Percentiles rank a stretch among this genome's conserved stretches.
These are phyloP conservation scores for Atalantia buxifolia DNA, from an alignment of 345 rosid genomes.

Conservation along the genomic window DNA sequence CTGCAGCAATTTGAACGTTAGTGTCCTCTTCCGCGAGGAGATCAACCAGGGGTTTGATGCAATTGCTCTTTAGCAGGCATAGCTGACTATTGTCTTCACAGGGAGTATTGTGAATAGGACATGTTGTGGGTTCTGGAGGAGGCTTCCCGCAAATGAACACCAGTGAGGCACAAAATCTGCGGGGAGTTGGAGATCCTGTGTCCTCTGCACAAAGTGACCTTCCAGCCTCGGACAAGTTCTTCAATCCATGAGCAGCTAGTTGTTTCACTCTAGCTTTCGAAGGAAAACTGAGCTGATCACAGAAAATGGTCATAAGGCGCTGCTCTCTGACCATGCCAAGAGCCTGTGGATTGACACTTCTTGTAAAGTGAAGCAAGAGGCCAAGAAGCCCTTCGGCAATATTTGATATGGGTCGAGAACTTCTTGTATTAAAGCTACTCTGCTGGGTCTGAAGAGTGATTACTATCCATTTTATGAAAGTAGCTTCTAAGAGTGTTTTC, in stretches of 20 bases:
- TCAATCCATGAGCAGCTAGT: constrained; percentile 38
- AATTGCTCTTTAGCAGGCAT: constrained; percentile 33
- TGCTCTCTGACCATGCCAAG: constrained; percentile 23
- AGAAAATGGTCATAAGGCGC: constrained; percentile 30
- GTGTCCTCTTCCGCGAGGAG: constrained; percentile 27
- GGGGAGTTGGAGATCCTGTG: constrained; percentile 23
- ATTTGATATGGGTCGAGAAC: constrained; percentile 22
- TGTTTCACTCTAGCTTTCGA: constrained; percentile 30
- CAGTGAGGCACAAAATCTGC: constrained; percentile 23
- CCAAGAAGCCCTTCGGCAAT: constrained; percentile 42
- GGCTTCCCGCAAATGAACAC: constrained; percentile 26
- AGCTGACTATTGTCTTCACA: constrained; percentile 29
- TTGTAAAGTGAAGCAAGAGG: constrained; percentile 36
- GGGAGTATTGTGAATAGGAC: constrained; percentile 31
- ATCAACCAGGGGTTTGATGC: constrained; percentile 36
- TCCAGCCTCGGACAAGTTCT: constrained; percentile 38
- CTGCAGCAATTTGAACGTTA: constrained; percentile 33
- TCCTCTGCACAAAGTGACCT: constrained; percentile 16
- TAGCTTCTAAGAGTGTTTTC: constrained; percentile 28
- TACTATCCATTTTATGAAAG: constrained; percentile 34
- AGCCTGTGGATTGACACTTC: constrained; percentile 19
- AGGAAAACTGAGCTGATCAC: constrained; percentile 25
- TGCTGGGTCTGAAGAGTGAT: constrained; percentile 19
- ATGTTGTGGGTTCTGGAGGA: constrained; percentile 22
- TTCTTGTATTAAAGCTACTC: constrained; percentile 19